Percentiles rank a stretch among this genome's conserved stretches.
These are phyloP conservation scores for Populus ilicifolia DNA, from an alignment of 345 rosid genomes.

Conservation along the genomic window DNA sequence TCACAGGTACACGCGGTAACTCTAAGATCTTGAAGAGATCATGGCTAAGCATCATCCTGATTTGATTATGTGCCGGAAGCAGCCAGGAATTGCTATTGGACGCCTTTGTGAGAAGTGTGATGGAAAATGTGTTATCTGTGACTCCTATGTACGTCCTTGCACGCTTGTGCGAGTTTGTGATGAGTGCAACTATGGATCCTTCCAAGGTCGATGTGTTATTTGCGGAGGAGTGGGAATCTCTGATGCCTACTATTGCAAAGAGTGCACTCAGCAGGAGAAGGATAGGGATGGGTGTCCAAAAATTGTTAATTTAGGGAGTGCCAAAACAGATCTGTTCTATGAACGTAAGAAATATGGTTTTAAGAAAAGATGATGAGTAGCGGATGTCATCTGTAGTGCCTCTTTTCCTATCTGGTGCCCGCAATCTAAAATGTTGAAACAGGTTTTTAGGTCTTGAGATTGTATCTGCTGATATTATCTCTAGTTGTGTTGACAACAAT, in stretches of 20 bases:
- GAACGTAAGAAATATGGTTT: conserved; percentile 46
- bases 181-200: conserved; percentile 71
- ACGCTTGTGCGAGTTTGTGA: conserved; percentile 69
- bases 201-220: conserved; percentile 67
- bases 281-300: conserved; percentile 50
- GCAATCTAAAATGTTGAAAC: not conserved
- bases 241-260: conserved; percentile 71
- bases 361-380: conserved; percentile 35
- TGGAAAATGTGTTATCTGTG: conserved; percentile 69
- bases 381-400: not conserved
- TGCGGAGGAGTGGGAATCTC: conserved; percentile 73
- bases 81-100: conserved; percentile 74
- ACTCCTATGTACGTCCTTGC: conserved; percentile 67
- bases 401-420: too few relatives aligned
- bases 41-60: conserved; percentile 84
- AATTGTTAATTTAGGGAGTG: conserved; percentile 40
- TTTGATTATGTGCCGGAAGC: conserved; percentile 71
- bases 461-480: not conserved
- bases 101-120: conserved; percentile 63
- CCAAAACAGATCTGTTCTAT: conserved; percentile 42
- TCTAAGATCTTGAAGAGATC: not conserved
- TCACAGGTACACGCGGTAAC: not conserved
- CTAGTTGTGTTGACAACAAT: not conserved
- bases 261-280: conserved; percentile 72
- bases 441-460: too few relatives aligned